phyloP scores from a whole-genome alignment of 2,329 filamentous ascomycete genomes.

The Penicillium sp. region DNA sequence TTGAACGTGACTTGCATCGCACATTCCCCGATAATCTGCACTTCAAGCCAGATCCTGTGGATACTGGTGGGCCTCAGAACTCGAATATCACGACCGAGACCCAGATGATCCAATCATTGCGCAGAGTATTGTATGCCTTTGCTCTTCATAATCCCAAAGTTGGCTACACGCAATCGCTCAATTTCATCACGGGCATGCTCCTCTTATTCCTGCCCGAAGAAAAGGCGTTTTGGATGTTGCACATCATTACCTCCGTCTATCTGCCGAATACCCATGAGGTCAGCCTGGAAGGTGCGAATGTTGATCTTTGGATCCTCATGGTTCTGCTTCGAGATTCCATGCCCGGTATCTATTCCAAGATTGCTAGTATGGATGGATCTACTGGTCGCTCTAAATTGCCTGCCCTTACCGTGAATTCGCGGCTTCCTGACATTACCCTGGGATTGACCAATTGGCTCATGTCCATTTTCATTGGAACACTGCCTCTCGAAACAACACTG shows the following conservation, averaged over 20 bases:
- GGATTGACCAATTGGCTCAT: conserved; percentile 98
- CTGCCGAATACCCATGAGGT: conserved; percentile 90
- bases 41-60: conserved; percentile 68
- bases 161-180: conserved; percentile 93
- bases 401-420: conserved; percentile 47
- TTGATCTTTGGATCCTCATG: conserved; percentile 94
- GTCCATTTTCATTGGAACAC: conserved; percentile 90
- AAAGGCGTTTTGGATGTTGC: conserved; percentile 88
- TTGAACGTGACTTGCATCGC: conserved; percentile 88
- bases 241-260: conserved; percentile 85
- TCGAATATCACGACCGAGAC: conserved; percentile 61
- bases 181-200: conserved; percentile 88
- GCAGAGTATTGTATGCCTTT: conserved; percentile 85
- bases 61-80: conserved; percentile 30
- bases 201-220: conserved; percentile 91
- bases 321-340: conserved; percentile 77
- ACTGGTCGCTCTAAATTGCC: conserved; percentile 43
- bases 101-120: conserved; percentile 75
- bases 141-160: conserved; percentile 87
- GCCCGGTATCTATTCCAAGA: conserved; percentile 82
- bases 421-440: conserved; percentile 84
- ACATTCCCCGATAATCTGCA: conserved; percentile 93
- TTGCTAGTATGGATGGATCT: conserved; percentile 66
- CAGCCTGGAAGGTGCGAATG: conserved; percentile 86
- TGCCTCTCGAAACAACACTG: conserved; percentile 88